Conservation (phyloP, 768 basidiomycete genomes). For the Strobilomyces echinocephalus region DNA sequence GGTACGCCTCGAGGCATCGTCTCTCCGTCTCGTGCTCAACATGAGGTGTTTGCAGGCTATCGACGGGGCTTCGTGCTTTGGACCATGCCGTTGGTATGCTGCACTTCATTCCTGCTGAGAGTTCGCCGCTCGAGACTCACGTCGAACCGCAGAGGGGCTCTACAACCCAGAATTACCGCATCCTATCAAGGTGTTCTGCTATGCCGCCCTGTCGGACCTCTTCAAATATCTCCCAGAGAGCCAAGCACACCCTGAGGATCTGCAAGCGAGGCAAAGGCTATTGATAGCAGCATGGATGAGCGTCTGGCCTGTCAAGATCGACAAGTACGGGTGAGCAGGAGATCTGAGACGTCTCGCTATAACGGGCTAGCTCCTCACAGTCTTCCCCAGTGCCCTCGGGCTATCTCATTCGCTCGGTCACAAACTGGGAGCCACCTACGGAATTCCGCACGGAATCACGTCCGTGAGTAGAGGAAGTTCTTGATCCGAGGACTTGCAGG, state of each 20-base stretch:
- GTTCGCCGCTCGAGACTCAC: not conserved
- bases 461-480: conserved; percentile 45
- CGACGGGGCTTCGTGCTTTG: conserved; percentile 72
- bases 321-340: conserved; percentile 47
- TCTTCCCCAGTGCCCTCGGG: conserved; percentile 50
- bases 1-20: conserved; percentile 37
- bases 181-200: conserved; percentile 61
- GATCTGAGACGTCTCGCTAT: not conserved
- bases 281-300: conserved; percentile 81
- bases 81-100: conserved; percentile 71
- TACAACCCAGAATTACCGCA: conserved; percentile 53
- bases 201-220: conserved; percentile 63
- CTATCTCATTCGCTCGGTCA: conserved; percentile 75
- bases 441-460: conserved; percentile 79
- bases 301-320: conserved; percentile 59
- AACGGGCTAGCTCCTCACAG: not conserved
- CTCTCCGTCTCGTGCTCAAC: conserved; percentile 6
- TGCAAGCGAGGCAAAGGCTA: conserved; percentile 62
- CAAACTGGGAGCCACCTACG: conserved; percentile 65
- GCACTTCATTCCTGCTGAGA: not conserved
- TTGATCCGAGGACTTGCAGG: conserved; percentile 5
- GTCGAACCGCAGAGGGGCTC: conserved; percentile 41
- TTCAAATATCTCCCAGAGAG: conserved; percentile 69
- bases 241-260: conserved; percentile 51
- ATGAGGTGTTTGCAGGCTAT: conserved; percentile 47